These are phyloP conservation scores for Ascochyta viciae-villosae DNA, from an alignment of 2,329 filamentous ascomycete genomes.

Conservation along the genomic window DNA sequence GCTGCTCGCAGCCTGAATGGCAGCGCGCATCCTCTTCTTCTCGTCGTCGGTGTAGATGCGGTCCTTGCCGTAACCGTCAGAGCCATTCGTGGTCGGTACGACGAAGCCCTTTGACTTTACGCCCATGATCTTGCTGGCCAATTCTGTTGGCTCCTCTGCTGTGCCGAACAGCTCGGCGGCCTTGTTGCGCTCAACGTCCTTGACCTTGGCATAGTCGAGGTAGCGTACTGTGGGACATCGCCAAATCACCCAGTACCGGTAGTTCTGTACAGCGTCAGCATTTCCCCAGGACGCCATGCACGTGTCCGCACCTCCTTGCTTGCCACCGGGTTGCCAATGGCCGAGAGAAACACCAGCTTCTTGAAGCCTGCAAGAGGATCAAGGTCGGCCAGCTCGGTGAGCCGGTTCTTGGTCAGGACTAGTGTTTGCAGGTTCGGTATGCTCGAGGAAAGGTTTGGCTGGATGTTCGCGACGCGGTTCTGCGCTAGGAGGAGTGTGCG, in stretches of 20 bases:
- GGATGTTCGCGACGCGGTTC: constrained; percentile 85
- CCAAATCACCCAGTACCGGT: constrained; percentile 92
- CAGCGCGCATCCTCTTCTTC: constrained; percentile 81
- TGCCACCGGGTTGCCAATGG: constrained; percentile 87
- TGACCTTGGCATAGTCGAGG: constrained; percentile 91
- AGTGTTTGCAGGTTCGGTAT: constrained; percentile 84
- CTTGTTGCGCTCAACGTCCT: constrained; percentile 78
- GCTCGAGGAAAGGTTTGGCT: constrained; percentile 74
- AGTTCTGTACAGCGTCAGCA: constrained; percentile 66
- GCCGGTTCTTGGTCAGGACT: constrained; percentile 81
- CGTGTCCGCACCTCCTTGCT: constrained; percentile 77
- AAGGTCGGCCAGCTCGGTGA: constrained; percentile 84
- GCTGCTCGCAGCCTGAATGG: constrained; percentile 88
- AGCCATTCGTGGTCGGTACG: constrained; percentile 52
- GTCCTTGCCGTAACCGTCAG: constrained; percentile 56
- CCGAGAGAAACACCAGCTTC: constrained; percentile 77
- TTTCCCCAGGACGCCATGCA: neutral
- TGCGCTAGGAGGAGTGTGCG: constrained; percentile 86
- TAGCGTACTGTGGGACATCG: constrained; percentile 84
- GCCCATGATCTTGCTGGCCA: constrained; percentile 78
- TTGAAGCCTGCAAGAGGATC: constrained; percentile 76
- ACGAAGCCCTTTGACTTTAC: constrained; percentile 81
- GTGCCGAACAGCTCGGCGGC: constrained; percentile 86
- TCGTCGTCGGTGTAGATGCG: constrained; percentile 85
- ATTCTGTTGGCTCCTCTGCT: constrained; percentile 74